These are phyloP conservation scores for Zopfochytrium polystomum DNA, from an alignment of 371 early-diverging fungal species.

Conservation along the genomic window DNA sequence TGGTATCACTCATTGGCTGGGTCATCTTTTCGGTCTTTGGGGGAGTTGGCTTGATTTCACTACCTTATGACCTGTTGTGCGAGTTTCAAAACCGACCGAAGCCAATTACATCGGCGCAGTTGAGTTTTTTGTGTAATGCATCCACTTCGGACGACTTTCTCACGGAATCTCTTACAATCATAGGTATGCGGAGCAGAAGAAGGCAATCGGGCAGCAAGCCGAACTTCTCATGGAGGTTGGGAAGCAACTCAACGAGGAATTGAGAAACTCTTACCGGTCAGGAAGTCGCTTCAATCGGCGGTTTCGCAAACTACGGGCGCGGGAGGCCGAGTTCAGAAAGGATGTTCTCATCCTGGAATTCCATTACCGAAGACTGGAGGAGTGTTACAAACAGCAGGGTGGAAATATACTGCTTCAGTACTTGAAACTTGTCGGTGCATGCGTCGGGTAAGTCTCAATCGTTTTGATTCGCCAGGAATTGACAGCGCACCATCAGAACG, in stretches of 20 bases:
- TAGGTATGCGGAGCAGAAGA: conserved; percentile 47
- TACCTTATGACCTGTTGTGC: conserved; percentile 51
- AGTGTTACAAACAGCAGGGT: conserved; percentile 47
- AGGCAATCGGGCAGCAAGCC: conserved; percentile 49
- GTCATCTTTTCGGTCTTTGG: conserved; percentile 53
- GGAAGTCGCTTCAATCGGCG: conserved; percentile 24
- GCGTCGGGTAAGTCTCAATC: conserved; percentile 37
- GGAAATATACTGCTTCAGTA: conserved; percentile 47
- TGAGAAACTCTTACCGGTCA: conserved; percentile 36
- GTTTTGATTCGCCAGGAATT: neutral
- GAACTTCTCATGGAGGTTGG: conserved; percentile 46
- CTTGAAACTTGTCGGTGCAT: conserved; percentile 36
- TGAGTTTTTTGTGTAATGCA: conserved; percentile 6
- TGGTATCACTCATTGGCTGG: conserved; percentile 52
- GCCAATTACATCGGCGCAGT: conserved; percentile 49
- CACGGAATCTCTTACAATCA: neutral
- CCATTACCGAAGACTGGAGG: conserved; percentile 50
- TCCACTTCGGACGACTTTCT: conserved; percentile 4
- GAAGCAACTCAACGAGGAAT: conserved; percentile 37
- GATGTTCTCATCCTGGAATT: conserved; percentile 53
- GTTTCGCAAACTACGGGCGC: conserved; percentile 25
- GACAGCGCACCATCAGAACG: conserved; percentile 16
- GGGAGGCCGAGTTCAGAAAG: conserved; percentile 50
- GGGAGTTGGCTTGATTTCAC: conserved; percentile 51
- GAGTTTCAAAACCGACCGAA: conserved; percentile 52